Evolutionary conservation across 2,329 filamentous ascomycete genomes (phyloP).

Genomic region (Penicillium decumbens): DNA sequence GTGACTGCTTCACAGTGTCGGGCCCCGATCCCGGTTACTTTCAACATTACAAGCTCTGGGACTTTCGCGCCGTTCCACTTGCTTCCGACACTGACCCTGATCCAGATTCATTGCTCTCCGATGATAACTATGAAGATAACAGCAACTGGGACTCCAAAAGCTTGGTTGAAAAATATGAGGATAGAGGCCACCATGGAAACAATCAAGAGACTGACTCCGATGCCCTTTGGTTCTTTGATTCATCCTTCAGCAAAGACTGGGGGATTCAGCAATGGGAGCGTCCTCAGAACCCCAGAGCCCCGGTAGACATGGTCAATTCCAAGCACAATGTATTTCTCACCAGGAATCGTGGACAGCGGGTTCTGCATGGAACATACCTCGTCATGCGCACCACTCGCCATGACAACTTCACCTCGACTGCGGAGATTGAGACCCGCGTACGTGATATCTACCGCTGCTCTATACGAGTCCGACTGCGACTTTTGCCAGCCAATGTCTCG

Average conservation of each 20-base stretch:
- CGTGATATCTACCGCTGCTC: constrained; percentile 47
- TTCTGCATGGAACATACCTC: constrained; percentile 39
- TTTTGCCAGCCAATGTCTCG: constrained; percentile 27
- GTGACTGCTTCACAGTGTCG: constrained; percentile 48
- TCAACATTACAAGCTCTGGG: constrained; percentile 50
- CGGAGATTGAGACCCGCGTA: constrained; percentile 46
- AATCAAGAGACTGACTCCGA: constrained; percentile 10
- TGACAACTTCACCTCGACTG: constrained; percentile 44
- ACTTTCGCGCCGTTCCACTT: constrained; percentile 44
- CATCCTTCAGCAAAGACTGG: constrained; percentile 38
- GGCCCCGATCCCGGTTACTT: constrained; percentile 45
- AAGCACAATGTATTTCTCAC: constrained; percentile 47
- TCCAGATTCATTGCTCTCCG: constrained; percentile 5
- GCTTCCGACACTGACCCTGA: background rate
- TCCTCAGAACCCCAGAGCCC: constrained; percentile 32
- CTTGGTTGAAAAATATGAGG: background rate
- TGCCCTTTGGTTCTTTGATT: constrained; percentile 31
- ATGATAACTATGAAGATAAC: constrained; percentile 10
- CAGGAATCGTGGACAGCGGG: constrained; percentile 16
- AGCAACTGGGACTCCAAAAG: constrained; percentile 6
- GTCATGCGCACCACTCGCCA: constrained; percentile 46
- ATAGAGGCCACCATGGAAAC: background rate
- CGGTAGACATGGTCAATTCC: constrained; percentile 45
- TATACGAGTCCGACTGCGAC: constrained; percentile 46
- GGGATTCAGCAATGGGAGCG: constrained; percentile 46